These are phyloP conservation scores for Aspergillus haitiensis DNA, from an alignment of 495 filamentous ascomycete genomes.

Conservation along the genomic window DNA sequence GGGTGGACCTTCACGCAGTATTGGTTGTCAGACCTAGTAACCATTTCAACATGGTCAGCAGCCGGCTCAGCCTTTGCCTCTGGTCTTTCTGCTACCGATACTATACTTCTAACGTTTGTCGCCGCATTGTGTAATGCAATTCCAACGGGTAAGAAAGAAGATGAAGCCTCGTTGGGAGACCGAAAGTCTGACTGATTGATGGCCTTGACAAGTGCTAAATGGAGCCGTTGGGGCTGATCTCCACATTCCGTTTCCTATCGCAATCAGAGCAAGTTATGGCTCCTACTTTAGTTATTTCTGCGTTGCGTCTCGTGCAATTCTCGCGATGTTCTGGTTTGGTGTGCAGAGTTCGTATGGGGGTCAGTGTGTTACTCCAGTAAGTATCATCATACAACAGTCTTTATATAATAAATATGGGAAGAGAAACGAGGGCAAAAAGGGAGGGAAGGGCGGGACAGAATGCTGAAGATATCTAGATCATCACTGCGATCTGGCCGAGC, in stretches of 20 bases:
- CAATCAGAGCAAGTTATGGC: constrained; percentile 14
- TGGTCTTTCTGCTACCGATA: constrained; percentile 9
- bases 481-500: constrained; percentile 14
- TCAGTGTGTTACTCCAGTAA: constrained; percentile 15
- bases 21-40: constrained; percentile 16
- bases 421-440: too few species aligned
- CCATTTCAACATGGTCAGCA: constrained; percentile 15
- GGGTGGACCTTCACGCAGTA: constrained; percentile 15
- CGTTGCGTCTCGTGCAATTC: constrained; percentile 10
- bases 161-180: too few species aligned
- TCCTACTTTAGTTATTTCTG: constrained; percentile 16
- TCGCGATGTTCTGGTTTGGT: constrained; percentile 17
- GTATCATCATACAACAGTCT: neutral
- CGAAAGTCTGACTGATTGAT: neutral
- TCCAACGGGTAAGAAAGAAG: constrained; percentile 8
- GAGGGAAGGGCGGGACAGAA: too few species aligned
- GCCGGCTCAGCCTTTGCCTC: constrained; percentile 16
- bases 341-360: constrained; percentile 15
- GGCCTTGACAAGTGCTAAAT: constrained; percentile 5
- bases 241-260: constrained; percentile 11
- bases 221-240: constrained; percentile 10
- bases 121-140: constrained; percentile 15
- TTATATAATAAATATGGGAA: too few species aligned
- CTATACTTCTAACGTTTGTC: constrained; percentile 8
- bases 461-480: neutral